A percentile compares a stretch with the other conserved stretches of the same genome.
Conservation (phyloP, 2,329 filamentous ascomycete genomes). For the Ophiostoma quercus region DNA sequence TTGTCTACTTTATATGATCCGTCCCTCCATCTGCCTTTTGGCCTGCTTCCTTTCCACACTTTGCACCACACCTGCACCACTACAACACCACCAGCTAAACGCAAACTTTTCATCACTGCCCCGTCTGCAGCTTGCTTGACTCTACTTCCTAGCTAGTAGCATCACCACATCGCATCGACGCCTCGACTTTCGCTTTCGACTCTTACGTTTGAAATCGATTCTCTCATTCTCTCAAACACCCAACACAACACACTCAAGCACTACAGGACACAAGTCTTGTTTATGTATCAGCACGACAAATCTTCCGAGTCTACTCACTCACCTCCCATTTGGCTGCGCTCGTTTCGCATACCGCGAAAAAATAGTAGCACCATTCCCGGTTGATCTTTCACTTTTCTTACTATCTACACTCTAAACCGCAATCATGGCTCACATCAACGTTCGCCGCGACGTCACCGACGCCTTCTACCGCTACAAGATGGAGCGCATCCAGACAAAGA, state of each 20-base stretch:
- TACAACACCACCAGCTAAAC: too few species aligned
- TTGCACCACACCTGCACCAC: too few species aligned
- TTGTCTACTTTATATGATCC: background rate
- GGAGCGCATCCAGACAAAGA: constrained; percentile 97
- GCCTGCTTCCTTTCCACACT: too few species aligned
- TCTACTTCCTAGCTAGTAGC: too few species aligned
- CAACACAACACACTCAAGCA: background rate
- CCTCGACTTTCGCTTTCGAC: too few species aligned
- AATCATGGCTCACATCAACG: constrained; percentile 96
- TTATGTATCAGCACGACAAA: constrained; percentile 97
- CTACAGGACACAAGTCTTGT: constrained; percentile 53
- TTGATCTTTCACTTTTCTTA: constrained; percentile 48
- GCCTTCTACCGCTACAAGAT: constrained; percentile 99
- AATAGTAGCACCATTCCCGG: constrained; percentile 89
- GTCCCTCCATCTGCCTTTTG: background rate
- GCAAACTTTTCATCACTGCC: too few species aligned
- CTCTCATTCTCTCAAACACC: too few species aligned
- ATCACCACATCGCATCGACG: too few species aligned
- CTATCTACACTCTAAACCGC: constrained; percentile 35
- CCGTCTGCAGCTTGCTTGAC: too few species aligned
- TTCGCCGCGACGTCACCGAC: constrained; percentile 95
- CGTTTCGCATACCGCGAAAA: constrained; percentile 94
- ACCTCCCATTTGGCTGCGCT: constrained; percentile 90
- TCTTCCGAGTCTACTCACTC: constrained; percentile 90
- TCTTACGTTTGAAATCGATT: too few species aligned